Evolutionary conservation across 176 grass and related monocot species (phyloP).

Genomic region (Typha latifolia): DNA sequence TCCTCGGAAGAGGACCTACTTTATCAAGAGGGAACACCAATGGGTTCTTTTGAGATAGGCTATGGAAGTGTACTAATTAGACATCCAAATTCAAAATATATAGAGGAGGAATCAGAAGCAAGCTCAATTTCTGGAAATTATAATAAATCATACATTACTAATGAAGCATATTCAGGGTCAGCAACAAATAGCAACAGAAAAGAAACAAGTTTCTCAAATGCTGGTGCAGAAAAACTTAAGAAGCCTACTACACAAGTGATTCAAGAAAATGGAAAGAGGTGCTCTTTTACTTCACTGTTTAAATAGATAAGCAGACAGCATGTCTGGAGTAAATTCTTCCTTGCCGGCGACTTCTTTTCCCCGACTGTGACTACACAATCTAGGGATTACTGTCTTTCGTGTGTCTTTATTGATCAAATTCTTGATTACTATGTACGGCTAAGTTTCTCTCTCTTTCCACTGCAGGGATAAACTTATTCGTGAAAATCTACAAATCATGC

Average conservation of each 20-base stretch:
- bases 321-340: too few relatives aligned
- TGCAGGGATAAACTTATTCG: conserved; percentile 19
- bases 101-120: conserved; percentile 90
- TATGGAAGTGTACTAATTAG: conserved; percentile 83
- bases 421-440: neutral
- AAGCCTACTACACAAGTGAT: conserved; percentile 8
- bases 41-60: conserved; percentile 72
- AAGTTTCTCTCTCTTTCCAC: neutral
- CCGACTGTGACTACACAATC: neutral
- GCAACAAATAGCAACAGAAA: conserved; percentile 39
- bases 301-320: too few relatives aligned
- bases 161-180: conserved; percentile 48
- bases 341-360: too few relatives aligned
- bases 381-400: neutral
- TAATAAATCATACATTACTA: conserved; percentile 50
- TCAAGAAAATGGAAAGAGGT: conserved; percentile 40
- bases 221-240: conserved; percentile 24
- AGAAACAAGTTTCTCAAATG: conserved; percentile 24
- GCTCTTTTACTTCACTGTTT: neutral
- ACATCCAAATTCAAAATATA: conserved; percentile 57
- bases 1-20: conserved; percentile 72
- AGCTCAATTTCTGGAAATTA: conserved; percentile 71
- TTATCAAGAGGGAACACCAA: conserved; percentile 54
- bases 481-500: conserved; percentile 20
- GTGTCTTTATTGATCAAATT: neutral